Conservation (phyloP, 2,329 filamentous ascomycete species). For the Pleochaeta shiraiana region DNA sequence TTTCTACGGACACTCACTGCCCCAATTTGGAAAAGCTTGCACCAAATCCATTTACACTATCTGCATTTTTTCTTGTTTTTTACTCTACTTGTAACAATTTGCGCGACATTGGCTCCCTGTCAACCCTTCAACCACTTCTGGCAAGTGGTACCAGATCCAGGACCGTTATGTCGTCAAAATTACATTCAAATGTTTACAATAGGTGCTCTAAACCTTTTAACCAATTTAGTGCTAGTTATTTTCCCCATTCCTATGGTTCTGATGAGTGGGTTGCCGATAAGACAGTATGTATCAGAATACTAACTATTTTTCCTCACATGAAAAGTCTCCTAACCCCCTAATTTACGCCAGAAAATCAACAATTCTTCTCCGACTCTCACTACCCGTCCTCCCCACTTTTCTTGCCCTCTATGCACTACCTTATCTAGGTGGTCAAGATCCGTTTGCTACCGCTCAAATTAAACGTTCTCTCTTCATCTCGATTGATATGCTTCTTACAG, state of each 20-base stretch:
- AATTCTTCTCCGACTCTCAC: slow-evolving; percentile 59
- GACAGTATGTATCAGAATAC: slow-evolving; percentile 17
- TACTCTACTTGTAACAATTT: slow-evolving; percentile 59
- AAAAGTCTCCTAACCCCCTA: too few species aligned
- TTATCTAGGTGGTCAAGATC: slow-evolving; percentile 42
- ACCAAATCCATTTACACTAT: slow-evolving; percentile 43
- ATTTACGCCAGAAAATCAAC: slow-evolving; percentile 40
- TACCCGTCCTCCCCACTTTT: slow-evolving; percentile 57
- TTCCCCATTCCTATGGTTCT: slow-evolving; percentile 81
- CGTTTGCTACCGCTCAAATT: slow-evolving; percentile 40
- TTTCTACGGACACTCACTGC: slow-evolving; percentile 72
- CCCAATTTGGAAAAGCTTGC: slow-evolving; percentile 56
- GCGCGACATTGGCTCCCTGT: slow-evolving; percentile 66
- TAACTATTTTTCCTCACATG: background rate
- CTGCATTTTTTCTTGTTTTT: slow-evolving; percentile 52
- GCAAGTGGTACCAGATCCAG: slow-evolving; percentile 67
- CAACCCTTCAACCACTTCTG: slow-evolving; percentile 52
- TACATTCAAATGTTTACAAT: slow-evolving; percentile 72
- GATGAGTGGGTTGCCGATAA: slow-evolving; percentile 47
- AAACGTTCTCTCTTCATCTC: slow-evolving; percentile 75
- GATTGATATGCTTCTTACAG: slow-evolving; percentile 69
- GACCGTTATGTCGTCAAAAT: slow-evolving; percentile 61
- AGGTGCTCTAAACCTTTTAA: slow-evolving; percentile 66
- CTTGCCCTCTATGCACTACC: slow-evolving; percentile 62
- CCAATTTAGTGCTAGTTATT: slow-evolving; percentile 63